Evolutionary conservation across 2,329 filamentous ascomycete species (phyloP), one percentile per base, ranked within the genome.

Genomic region (Aschersonia sp.): DNA sequence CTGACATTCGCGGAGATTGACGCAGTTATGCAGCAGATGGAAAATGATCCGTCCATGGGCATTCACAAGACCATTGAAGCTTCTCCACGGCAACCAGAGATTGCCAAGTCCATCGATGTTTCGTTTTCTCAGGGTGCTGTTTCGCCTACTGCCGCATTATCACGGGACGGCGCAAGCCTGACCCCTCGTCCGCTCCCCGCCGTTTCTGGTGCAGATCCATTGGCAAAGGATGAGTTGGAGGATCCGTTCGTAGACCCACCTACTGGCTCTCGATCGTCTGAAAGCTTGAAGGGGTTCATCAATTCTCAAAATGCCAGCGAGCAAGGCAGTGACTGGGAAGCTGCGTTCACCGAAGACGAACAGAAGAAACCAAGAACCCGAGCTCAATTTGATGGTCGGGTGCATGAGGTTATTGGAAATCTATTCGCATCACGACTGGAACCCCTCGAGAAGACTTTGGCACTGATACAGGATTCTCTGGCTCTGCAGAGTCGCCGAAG

Each of bases 281-380:
- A 76, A 39, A 74, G 75, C 29, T 72, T 75, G 46, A 53, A 60
- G 30, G 58, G 56, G 8, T 73, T 76, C 29, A 58, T 54, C 30
- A 54, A 58, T 9, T 50, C 49, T 22, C 75, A 76, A 31, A 80
- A 78, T 29, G 51, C 48, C 6, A 55, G 49, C 51, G 69, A 82
- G 12, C 80, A 83, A 30, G 76, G 81, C 50, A 96, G 89, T 60
- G 90, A 97, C 62, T 98, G 92, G 92, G 88, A 94, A 58, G 84
- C 84, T 59, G 79, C 83, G 44, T 81, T 96, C 52, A 83, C 84
- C 8, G 85, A 87, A 14, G 81, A 83, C 35, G 86, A 94, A 57
- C 87, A 94, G 50, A 78, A 80, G 46, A 95, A 94, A 64, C 71
- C 97, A 48, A 79, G 85, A 53, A 80, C 81, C 47, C 80, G 88